A percentile compares a stretch with the other conserved stretches of the same genome.
Conservation (phyloP, 768 basidiomycete species). For the Russula ochroleuca region DNA sequence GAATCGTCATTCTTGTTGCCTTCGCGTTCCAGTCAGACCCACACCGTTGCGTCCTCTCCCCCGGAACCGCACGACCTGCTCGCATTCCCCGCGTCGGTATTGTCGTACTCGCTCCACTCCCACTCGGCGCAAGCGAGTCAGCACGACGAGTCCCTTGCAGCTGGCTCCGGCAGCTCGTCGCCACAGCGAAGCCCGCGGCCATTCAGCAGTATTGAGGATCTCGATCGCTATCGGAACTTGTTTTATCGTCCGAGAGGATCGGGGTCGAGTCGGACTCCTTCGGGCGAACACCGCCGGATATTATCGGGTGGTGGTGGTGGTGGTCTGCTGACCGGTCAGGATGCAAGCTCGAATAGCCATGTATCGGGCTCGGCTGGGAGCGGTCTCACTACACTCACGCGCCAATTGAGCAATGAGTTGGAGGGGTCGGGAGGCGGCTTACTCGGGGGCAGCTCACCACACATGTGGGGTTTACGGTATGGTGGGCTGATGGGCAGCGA, state of each 20-base stretch:
- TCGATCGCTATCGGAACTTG: conserved; percentile 70
- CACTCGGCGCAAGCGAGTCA: conserved; percentile 15
- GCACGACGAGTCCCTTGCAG: conserved; percentile 24
- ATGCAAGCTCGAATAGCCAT: conserved; percentile 27
- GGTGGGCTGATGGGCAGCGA: conserved; percentile 28
- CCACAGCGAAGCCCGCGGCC: conserved; percentile 47
- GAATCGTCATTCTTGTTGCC: background rate
- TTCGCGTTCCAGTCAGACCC: conserved; percentile 29
- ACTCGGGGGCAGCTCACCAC: conserved; percentile 5
- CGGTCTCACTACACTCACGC: conserved; percentile 39
- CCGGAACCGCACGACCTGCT: conserved; percentile 30
- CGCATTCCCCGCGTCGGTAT: conserved; percentile 28
- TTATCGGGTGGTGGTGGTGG: conserved; percentile 7
- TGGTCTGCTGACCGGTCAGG: conserved; percentile 30
- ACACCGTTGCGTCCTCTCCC: conserved; percentile 31
- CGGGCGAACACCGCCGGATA: conserved; percentile 20
- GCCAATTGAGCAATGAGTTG: conserved; percentile 40
- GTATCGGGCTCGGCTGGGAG: conserved; percentile 1
- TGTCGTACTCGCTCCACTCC: conserved; percentile 14
- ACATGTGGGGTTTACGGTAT: conserved; percentile 29
- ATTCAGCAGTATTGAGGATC: conserved; percentile 56
- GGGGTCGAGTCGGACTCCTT: conserved; percentile 20
- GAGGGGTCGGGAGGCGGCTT: background rate
- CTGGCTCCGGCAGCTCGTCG: conserved; percentile 35
- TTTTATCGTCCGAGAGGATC: conserved; percentile 53